These are phyloP conservation scores for Trichoderma cornu-damae DNA, from an alignment of 2,329 filamentous ascomycete genomes.

Conservation along the genomic window DNA sequence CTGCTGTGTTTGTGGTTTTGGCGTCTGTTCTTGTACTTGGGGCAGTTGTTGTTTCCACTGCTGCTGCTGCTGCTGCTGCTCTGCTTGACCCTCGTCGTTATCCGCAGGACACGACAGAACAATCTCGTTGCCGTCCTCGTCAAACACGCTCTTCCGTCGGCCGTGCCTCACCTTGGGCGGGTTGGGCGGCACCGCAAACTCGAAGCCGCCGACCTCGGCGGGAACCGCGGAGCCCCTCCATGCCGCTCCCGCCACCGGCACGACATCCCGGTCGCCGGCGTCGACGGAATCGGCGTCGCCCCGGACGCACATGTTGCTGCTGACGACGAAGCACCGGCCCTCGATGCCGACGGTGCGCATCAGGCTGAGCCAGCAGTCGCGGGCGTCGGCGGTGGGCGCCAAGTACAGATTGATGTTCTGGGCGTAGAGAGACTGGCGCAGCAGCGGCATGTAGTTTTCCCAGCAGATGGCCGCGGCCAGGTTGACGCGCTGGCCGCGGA, in stretches of 20 bases:
- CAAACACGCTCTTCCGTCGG: slow-evolving; percentile 41
- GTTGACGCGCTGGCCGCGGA: slow-evolving; percentile 73
- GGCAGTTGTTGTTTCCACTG: background rate
- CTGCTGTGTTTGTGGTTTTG: background rate
- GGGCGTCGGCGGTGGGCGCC: slow-evolving; percentile 79
- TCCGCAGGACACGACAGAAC: slow-evolving; percentile 36
- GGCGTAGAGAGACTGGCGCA: slow-evolving; percentile 76
- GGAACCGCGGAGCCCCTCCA: slow-evolving; percentile 35
- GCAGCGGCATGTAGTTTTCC: slow-evolving; percentile 93
- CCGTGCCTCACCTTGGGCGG: slow-evolving; percentile 24
- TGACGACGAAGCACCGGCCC: slow-evolving; percentile 79
- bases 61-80: background rate
- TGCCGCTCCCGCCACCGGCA: slow-evolving; percentile 1
- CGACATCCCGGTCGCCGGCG: background rate
- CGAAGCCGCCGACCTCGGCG: slow-evolving; percentile 44
- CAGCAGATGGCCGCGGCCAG: slow-evolving; percentile 88
- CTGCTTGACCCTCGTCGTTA: slow-evolving; percentile 1
- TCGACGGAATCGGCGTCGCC: background rate
- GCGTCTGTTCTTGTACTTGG: background rate
- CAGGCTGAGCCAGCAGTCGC: slow-evolving; percentile 77
- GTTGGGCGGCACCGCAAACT: slow-evolving; percentile 41
- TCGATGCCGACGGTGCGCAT: slow-evolving; percentile 79
- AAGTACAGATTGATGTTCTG: slow-evolving; percentile 92
- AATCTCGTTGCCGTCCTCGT: slow-evolving; percentile 53
- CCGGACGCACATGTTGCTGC: slow-evolving; percentile 72